Evolutionary conservation across 169 alveolate genomes (phyloP).

Genomic region (Cryptosporidium bovis): DNA sequence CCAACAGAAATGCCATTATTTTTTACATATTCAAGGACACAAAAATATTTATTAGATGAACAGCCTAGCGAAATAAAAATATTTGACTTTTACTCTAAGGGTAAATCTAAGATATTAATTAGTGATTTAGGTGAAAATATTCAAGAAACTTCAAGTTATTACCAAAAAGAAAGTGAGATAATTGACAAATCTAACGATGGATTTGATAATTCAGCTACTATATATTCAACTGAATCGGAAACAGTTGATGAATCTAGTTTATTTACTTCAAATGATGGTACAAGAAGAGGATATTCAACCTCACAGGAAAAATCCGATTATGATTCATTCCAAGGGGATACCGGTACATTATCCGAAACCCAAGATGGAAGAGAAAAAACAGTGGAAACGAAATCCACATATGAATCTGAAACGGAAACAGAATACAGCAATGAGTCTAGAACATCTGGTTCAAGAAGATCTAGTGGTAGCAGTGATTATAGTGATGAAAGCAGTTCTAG

Average conservation of each 20-base stretch:
- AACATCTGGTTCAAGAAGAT: not conserved
- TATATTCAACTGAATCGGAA: not conserved
- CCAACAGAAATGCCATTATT: conserved; percentile 26
- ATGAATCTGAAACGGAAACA: not conserved
- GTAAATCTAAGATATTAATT: no score
- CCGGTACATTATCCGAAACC: not conserved
- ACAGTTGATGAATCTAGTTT: not conserved
- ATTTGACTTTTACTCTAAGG: not conserved
- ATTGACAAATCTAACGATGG: not conserved
- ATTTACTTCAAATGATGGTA: not conserved
- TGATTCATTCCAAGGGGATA: not conserved
- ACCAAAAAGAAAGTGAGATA: not conserved
- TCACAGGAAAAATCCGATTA: no score
- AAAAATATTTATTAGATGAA: not conserved
- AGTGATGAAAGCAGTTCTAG: not conserved
- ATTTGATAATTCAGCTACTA: not conserved
- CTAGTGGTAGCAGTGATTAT: not conserved
- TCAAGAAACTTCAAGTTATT: no score
- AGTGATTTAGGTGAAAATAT: no score
- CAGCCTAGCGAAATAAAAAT: conserved; percentile 14
- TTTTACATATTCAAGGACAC: conserved; percentile 18
- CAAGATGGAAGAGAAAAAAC: not conserved
- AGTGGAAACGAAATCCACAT: not conserved
- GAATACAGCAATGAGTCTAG: not conserved
- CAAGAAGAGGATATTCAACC: not conserved